These are phyloP conservation scores for Kwoniella mangroviensis DNA, from an alignment of 768 basidiomycete species.

Conservation along the genomic window DNA sequence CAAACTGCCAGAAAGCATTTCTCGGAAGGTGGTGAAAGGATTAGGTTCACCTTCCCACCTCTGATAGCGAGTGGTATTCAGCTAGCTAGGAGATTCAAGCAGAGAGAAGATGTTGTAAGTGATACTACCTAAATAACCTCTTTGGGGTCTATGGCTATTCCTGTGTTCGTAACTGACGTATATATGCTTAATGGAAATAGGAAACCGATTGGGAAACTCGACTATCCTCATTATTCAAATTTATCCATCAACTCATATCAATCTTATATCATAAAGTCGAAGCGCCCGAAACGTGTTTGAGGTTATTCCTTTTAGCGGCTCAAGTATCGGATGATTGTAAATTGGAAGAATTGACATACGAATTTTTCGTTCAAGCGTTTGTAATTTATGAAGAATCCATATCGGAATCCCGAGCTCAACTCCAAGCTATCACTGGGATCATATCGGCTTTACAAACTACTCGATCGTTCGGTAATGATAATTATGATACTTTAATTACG, in stretches of 20 bases:
- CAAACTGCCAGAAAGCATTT: slow-evolving; percentile 91
- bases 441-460: slow-evolving; percentile 88
- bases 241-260: slow-evolving; percentile 88
- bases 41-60: slow-evolving; percentile 96
- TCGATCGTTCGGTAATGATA: slow-evolving; percentile 88
- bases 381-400: slow-evolving; percentile 98
- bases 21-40: slow-evolving; percentile 82
- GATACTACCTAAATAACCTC: too few species aligned
- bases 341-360: slow-evolving; percentile 94
- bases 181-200: slow-evolving; percentile 59
- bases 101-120: slow-evolving; percentile 65
- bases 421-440: slow-evolving; percentile 95
- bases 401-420: slow-evolving; percentile 89
- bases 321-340: slow-evolving; percentile 93
- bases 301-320: slow-evolving; percentile 92
- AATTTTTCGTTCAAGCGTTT: slow-evolving; percentile 97
- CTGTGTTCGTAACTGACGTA: not conserved
- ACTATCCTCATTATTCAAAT: slow-evolving; percentile 87
- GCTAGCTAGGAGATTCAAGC: slow-evolving; percentile 88
- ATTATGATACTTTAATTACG: slow-evolving; percentile 96
- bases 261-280: slow-evolving; percentile 93
- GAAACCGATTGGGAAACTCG: slow-evolving; percentile 85
- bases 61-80: slow-evolving; percentile 92
- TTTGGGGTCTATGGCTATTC: too few species aligned
- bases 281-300: slow-evolving; percentile 81